Base-by-base conservation (phyloP, 768 basidiomycete species). In the Pulveroboletus frians region DNA sequence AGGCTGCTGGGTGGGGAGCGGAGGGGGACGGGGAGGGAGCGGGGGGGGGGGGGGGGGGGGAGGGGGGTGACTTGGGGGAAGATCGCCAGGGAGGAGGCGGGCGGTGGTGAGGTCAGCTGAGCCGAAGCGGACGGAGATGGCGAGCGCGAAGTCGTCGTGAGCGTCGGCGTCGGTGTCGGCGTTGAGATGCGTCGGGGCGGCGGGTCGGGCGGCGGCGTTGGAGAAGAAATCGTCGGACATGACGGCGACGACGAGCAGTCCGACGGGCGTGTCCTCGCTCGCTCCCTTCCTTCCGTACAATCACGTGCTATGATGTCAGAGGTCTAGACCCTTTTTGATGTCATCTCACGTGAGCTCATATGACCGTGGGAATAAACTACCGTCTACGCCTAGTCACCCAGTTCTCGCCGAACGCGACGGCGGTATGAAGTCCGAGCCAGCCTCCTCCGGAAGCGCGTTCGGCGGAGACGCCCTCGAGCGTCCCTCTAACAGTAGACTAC, bases 131-230 rank as follows among this genome's bases (percentile, higher is more conserved):
- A 70, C 59, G 26, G 73, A 69, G 52, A 84, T 76, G 35, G 81
- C 81, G 43, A 74, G 70, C 4, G 81, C 80, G 59, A 84, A 83
- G 34, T 69, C 57, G 59, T 72, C 69, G 52, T 71, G 66, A 20
- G 64, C 48, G 50, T 67, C 67, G n/a, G 34, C 15, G 34, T 46
- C 26, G n/a, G 34, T 8, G 34, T 46, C 26, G 52, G 55, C 46
- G 7, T 9, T 9, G 29, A 30, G 38, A 9, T 4, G 44, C 18
- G 4, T 35, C 47, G 51, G 51, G 35, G 53, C 34, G 48, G 48
- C 29, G 36, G 39, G 49, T 59, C 56, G 29, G 53, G 58, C 39
- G 1, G 57, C 53, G 14, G 70, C 70, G 23, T 63, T 68, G 37
- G 62, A 63, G 62, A 77, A 75, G 66, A 76, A 77, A 64, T 77